Conservation (phyloP, 2,329 filamentous ascomycete species). For the Sporothrix brasiliensis region DNA sequence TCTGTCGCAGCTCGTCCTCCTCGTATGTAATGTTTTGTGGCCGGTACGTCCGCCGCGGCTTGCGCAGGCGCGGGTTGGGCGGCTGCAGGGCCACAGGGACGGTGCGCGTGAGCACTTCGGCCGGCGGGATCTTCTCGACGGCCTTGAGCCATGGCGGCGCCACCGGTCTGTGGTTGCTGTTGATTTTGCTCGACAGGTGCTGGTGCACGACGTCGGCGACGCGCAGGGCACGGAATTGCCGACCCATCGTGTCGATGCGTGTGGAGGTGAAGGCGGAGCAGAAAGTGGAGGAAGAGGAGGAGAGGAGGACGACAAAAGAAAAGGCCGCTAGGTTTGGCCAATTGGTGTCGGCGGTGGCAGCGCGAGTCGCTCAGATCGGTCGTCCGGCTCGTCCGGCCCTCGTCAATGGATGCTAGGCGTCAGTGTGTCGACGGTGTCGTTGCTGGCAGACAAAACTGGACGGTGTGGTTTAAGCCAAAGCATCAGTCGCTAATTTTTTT, state of each 20-base stretch:
- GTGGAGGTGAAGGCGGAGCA: too few species aligned
- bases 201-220: slow-evolving; percentile 50
- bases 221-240: slow-evolving; percentile 46
- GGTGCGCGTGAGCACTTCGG: slow-evolving; percentile 60
- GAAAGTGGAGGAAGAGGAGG: too few species aligned
- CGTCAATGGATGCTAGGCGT: not conserved
- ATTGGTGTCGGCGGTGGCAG: not conserved
- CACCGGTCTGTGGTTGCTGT: slow-evolving; percentile 40
- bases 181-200: slow-evolving; percentile 44
- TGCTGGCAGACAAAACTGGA: not conserved
- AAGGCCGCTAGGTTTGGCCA: not conserved
- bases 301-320: not conserved
- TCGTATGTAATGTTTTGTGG: slow-evolving; percentile 77
- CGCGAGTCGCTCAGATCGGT: not conserved
- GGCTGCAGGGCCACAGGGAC: slow-evolving; percentile 53
- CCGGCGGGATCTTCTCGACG: slow-evolving; percentile 58
- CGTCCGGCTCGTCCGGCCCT: not conserved
- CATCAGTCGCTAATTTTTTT: slow-evolving; percentile 36
- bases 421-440: not conserved
- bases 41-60: slow-evolving; percentile 75
- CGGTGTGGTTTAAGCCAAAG: slow-evolving; percentile 1
- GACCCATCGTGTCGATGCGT: slow-evolving; percentile 40
- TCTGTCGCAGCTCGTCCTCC: slow-evolving; percentile 77
- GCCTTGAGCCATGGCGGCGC: slow-evolving; percentile 55
- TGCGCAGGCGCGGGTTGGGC: slow-evolving; percentile 55